A percentile compares a stretch with the other conserved stretches of the same genome.
Conservation (phyloP, 2,329 filamentous ascomycete genomes). For the Fusarium sp. region DNA sequence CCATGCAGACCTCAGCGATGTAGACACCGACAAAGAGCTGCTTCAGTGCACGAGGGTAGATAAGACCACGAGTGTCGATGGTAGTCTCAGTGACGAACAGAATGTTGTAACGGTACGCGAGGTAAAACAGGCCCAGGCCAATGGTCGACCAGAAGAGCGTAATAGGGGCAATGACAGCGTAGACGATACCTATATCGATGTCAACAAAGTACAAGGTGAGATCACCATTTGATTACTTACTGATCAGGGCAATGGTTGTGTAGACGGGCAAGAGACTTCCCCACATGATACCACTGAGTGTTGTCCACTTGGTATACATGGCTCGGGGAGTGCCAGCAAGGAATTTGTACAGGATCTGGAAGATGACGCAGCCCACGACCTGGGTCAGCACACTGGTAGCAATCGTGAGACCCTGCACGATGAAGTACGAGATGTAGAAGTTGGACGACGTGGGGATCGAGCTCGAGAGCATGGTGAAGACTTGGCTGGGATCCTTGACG, state of each 20-base stretch:
- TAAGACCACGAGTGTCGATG: slow-evolving; percentile 88
- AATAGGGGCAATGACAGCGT: slow-evolving; percentile 85
- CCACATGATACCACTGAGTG: slow-evolving; percentile 77
- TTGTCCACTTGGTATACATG: slow-evolving; percentile 80
- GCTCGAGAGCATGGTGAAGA: slow-evolving; percentile 74
- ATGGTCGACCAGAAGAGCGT: slow-evolving; percentile 84
- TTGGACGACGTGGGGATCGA: slow-evolving; percentile 87
- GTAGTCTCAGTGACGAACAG: slow-evolving; percentile 82
- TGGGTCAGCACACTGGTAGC: slow-evolving; percentile 80
- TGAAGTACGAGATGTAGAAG: slow-evolving; percentile 92
- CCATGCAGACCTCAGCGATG: slow-evolving; percentile 80
- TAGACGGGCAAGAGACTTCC: slow-evolving; percentile 81
- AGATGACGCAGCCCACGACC: slow-evolving; percentile 73
- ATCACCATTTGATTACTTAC: slow-evolving; percentile 49
- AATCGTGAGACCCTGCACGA: slow-evolving; percentile 84
- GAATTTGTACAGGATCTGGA: slow-evolving; percentile 75
- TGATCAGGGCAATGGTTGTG: slow-evolving; percentile 79
- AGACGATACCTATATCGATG: slow-evolving; percentile 69
- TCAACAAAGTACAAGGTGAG: slow-evolving; percentile 30
- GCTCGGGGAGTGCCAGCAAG: slow-evolving; percentile 82
- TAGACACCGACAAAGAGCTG: slow-evolving; percentile 87
- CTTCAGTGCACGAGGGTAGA: slow-evolving; percentile 89
- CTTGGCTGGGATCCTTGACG: slow-evolving; percentile 68
- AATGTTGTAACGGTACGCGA: slow-evolving; percentile 88
- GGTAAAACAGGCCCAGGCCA: slow-evolving; percentile 82